phyloP scores from a whole-genome alignment of 768 basidiomycete genomes.

The Naematelia encephala region DNA sequence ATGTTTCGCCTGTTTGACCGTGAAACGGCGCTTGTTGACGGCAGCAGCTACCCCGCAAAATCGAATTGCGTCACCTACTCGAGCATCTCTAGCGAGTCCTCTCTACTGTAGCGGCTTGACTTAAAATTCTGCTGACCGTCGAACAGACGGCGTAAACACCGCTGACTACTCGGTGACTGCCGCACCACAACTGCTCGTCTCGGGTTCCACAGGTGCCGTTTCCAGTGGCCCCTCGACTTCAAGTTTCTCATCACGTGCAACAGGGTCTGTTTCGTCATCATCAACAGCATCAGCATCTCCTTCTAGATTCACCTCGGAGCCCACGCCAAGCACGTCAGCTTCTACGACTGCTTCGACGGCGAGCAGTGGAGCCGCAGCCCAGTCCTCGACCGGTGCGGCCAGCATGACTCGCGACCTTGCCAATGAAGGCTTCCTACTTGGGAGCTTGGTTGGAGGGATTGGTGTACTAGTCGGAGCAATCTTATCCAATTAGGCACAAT shows the following conservation, averaged over 20 bases:
- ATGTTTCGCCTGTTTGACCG: not conserved
- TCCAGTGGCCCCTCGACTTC: slow-evolving; percentile 24
- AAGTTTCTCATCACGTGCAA: slow-evolving; percentile 49
- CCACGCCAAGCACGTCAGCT: not conserved
- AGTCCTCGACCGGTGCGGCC: slow-evolving; percentile 2
- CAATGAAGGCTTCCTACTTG: not conserved
- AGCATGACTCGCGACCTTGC: not conserved
- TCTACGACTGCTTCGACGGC: slow-evolving; percentile 7
- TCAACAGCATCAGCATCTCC: slow-evolving; percentile 54
- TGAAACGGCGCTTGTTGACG: not conserved
- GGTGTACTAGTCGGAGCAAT: slow-evolving; percentile 4
- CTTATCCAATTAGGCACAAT: not conserved
- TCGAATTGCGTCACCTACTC: slow-evolving; percentile 53
- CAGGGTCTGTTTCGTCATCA: slow-evolving; percentile 48
- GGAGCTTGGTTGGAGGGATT: not conserved
- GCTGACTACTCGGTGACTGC: slow-evolving; percentile 36
- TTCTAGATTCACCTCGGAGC: slow-evolving; percentile 7
- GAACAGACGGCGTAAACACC: slow-evolving; percentile 37
- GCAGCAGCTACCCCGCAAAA: slow-evolving; percentile 42
- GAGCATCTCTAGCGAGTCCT: slow-evolving; percentile 34
- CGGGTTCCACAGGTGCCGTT: slow-evolving; percentile 20
- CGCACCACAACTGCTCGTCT: slow-evolving; percentile 24
- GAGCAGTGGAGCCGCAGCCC: not conserved
- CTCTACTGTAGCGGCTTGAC: not conserved
- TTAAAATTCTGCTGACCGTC: not conserved